A percentile compares a stretch with the other conserved stretches of the same genome.
Evolutionary conservation across 2,329 filamentous ascomycete genomes (phyloP).

Genomic region (Fusarium nygamai): DNA sequence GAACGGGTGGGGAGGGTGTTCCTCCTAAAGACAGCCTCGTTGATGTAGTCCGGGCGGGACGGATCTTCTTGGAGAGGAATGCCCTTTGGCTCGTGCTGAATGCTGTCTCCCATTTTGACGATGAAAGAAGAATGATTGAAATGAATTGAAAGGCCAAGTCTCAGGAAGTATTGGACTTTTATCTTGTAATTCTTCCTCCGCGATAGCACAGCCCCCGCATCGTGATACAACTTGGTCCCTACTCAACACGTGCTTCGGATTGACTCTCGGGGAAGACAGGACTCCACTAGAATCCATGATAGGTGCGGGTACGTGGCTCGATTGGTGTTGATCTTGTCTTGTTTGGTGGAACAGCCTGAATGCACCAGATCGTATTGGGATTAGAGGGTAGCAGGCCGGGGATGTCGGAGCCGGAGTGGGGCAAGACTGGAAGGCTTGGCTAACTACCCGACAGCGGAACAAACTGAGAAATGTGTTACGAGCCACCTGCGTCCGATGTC

Average conservation of each 20-base stretch:
- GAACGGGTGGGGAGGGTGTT: slow-evolving; percentile 63
- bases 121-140: neutral
- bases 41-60: slow-evolving; percentile 58
- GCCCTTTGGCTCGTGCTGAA: slow-evolving; percentile 31
- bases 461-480: neutral
- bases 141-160: neutral
- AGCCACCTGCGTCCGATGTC: neutral
- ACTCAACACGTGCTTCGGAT: slow-evolving; percentile 18
- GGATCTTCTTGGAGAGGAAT: slow-evolving; percentile 49
- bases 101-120: slow-evolving; percentile 33
- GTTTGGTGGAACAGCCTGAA: neutral
- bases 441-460: neutral
- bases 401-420: slow-evolving; percentile 20
- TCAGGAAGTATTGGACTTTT: slow-evolving; percentile 16
- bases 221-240: slow-evolving; percentile 18
- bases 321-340: slow-evolving; percentile 23
- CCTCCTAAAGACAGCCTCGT: slow-evolving; percentile 62
- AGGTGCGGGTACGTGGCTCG: slow-evolving; percentile 24
- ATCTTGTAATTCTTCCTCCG: neutral
- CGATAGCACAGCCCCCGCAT: slow-evolving; percentile 18
- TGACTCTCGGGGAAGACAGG: neutral
- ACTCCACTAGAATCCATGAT: slow-evolving; percentile 32
- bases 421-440: neutral
- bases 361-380: neutral
- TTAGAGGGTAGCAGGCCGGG: slow-evolving; percentile 7